A percentile compares a stretch with the other conserved stretches of the same genome.
Evolutionary conservation across 2,329 filamentous ascomycete genomes (phyloP).

Genomic region (Aureobasidium lini): DNA sequence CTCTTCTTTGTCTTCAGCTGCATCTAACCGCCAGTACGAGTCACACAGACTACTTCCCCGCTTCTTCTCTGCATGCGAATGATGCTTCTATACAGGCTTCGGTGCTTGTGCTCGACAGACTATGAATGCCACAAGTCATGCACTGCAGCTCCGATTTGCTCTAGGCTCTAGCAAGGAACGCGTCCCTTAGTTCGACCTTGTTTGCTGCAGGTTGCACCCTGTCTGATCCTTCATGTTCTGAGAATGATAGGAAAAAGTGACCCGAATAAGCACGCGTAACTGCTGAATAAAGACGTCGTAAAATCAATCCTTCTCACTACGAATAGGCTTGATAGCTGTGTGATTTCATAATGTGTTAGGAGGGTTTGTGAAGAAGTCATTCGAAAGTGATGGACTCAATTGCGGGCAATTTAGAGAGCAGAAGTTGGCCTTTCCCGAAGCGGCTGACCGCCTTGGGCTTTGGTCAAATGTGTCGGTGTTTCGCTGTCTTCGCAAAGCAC

Average conservation of each 20-base stretch:
- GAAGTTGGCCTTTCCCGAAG: neutral
- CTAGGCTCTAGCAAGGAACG: neutral
- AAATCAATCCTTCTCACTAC: too few species aligned
- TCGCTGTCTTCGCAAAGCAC: too few species aligned
- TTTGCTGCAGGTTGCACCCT: neutral
- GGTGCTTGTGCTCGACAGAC: neutral
- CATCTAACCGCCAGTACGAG: neutral
- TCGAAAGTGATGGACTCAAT: neutral
- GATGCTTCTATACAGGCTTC: slow-evolving; percentile 5
- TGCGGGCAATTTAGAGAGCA: neutral
- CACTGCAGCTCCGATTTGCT: neutral
- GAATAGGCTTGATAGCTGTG: too few species aligned
- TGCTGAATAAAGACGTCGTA: too few species aligned
- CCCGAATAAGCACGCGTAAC: too few species aligned
- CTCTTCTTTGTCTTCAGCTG: neutral
- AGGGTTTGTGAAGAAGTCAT: neutral
- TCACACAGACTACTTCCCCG: neutral
- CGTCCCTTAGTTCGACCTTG: neutral
- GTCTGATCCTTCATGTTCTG: neutral
- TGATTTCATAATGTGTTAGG: too few species aligned
- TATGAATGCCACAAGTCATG: neutral
- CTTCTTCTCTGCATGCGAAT: neutral
- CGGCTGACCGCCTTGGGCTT: slow-evolving; percentile 5
- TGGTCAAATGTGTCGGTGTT: too few species aligned
- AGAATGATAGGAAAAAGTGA: too few species aligned